A percentile compares a stretch with the other conserved stretches of the same genome.
Conservation (phyloP, 2,329 filamentous ascomycete species). For the Botrytis tulipae region DNA sequence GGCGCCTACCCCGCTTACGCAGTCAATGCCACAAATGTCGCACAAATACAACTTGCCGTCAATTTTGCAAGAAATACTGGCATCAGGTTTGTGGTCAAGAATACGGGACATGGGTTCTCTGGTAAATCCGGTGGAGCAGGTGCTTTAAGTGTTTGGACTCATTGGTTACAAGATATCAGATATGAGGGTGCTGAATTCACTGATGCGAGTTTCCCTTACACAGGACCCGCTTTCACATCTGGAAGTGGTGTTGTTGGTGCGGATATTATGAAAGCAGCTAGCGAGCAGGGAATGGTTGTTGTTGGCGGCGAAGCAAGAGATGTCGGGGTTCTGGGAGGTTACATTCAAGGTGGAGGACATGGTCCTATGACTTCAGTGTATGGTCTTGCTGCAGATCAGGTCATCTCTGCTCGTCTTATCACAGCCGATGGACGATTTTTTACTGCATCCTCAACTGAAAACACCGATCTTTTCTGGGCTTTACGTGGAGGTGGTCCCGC, state of each 20-base stretch:
- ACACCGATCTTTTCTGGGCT: conserved; percentile 33
- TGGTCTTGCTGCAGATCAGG: conserved; percentile 60
- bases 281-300: conserved; percentile 46
- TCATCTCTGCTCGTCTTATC: conserved; percentile 28
- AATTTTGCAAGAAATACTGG: conserved; percentile 39
- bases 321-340: conserved; percentile 44
- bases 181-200: conserved; percentile 36
- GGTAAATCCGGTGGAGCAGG: conserved; percentile 48
- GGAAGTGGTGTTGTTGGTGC: conserved; percentile 46
- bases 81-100: conserved; percentile 42
- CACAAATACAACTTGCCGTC: conserved; percentile 29
- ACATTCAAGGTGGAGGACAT: conserved; percentile 60
- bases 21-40: conserved; percentile 31
- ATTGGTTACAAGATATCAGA: conserved; percentile 45
- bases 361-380: conserved; percentile 50
- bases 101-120: conserved; percentile 48
- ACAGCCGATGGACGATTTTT: conserved; percentile 27
- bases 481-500: conserved; percentile 31
- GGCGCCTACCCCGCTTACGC: conserved; percentile 25
- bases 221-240: conserved; percentile 41
- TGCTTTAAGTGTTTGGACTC: conserved; percentile 49
- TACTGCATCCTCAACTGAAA: conserved; percentile 25
- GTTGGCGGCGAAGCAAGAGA: conserved; percentile 48
- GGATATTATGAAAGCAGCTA: conserved; percentile 44
- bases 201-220: conserved; percentile 35